Evolutionary conservation across 129 eudicot genomes (phyloP).

Genomic region (Centrapalus pauciflorus): DNA sequence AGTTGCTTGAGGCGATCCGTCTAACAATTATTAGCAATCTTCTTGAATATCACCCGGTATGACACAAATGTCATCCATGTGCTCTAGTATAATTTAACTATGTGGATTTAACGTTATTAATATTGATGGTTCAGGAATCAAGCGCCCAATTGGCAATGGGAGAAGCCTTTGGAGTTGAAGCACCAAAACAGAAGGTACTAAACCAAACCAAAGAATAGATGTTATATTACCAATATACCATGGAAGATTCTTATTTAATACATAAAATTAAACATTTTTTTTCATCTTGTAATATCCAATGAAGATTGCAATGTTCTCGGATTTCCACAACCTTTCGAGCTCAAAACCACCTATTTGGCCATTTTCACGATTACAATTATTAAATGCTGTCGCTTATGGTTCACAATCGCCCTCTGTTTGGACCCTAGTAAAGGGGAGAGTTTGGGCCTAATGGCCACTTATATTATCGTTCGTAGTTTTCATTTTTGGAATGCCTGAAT

Average conservation of each 20-base stretch:
- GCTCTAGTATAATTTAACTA: neutral
- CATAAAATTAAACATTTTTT: neutral
- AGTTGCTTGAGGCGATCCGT: conserved; percentile 93
- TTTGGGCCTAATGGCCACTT: conserved; percentile 4
- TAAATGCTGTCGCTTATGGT: too few species aligned
- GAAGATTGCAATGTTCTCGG: neutral
- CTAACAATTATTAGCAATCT: conserved; percentile 85
- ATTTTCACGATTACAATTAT: too few species aligned
- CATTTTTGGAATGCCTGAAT: neutral
- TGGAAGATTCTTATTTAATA: neutral
- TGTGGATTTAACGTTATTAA: conserved; percentile 1
- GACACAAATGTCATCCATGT: neutral
- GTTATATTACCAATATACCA: neutral
- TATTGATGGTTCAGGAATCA: conserved; percentile 61
- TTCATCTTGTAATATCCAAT: neutral
- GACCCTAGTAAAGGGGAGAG: neutral
- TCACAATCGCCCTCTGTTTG: neutral
- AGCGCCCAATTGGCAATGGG: conserved; percentile 93
- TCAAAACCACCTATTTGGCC: too few species aligned
- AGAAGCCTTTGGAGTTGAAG: conserved; percentile 74
- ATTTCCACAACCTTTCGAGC: too few species aligned
- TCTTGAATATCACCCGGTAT: conserved; percentile 94
- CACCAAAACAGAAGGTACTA: conserved; percentile 48
- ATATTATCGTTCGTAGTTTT: neutral
- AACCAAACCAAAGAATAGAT: too few species aligned